Evolutionary conservation across 345 rosid species (phyloP).

Genomic region (Toxicodendron radicans): DNA sequence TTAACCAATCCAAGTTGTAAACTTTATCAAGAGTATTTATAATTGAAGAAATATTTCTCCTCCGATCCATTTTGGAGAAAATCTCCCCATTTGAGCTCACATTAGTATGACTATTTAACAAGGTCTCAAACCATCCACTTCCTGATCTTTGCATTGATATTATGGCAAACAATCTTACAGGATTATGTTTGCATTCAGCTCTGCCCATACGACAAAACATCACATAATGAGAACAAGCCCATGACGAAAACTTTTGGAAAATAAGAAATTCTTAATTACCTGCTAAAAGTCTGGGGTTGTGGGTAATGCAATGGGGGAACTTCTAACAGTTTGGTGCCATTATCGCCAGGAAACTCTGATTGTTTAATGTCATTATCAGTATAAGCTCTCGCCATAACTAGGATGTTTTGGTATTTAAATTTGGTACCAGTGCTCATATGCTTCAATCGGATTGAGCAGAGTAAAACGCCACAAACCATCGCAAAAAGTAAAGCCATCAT

Average conservation of each 20-base stretch:
- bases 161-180: slow-evolving; percentile 81
- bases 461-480: slow-evolving; percentile 68
- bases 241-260: background rate
- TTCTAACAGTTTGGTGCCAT: slow-evolving; percentile 19
- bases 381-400: slow-evolving; percentile 40
- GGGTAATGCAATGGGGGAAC: slow-evolving; percentile 69
- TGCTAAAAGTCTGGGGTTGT: slow-evolving; percentile 69
- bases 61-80: slow-evolving; percentile 61
- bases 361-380: slow-evolving; percentile 15
- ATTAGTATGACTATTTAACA: slow-evolving; percentile 86
- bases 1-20: slow-evolving; percentile 86
- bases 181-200: slow-evolving; percentile 73
- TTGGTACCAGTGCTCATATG: slow-evolving; percentile 50
- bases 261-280: slow-evolving; percentile 42
- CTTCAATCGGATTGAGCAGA: slow-evolving; percentile 61
- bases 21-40: slow-evolving; percentile 66
- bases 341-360: slow-evolving; percentile 24
- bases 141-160: slow-evolving; percentile 98
- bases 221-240: background rate
- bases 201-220: slow-evolving; percentile 32
- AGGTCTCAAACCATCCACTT: slow-evolving; percentile 98
- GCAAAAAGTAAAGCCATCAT: slow-evolving; percentile 69
- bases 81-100: slow-evolving; percentile 97
- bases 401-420: slow-evolving; percentile 40
- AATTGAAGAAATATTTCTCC: slow-evolving; percentile 66